Base-by-base conservation (phyloP, 352 stramenopile genomes). In the Phytophthora pseudosyringae region DNA sequence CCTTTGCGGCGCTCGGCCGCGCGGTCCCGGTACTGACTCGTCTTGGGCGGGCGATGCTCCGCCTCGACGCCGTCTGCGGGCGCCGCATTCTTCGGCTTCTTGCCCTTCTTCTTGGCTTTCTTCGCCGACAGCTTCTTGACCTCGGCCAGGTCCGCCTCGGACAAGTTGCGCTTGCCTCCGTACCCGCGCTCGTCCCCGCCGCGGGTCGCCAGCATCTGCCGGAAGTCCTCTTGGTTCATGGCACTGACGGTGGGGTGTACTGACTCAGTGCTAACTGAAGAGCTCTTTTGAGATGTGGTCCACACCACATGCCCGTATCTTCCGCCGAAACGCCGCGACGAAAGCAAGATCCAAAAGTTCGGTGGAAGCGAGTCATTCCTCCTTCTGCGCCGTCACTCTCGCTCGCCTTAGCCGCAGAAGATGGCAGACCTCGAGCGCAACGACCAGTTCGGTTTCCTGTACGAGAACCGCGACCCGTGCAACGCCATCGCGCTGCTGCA, bases 191-290 rank as follows among this genome's bases (percentile, higher is more conserved):
- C 47, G 25, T 45, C 50, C 21, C 40, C 54, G 41, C 44, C 64
- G 31, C 71, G 63, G 11, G 53, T 71, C 36, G 71, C 63, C 33
- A 94, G 48, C 63, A 94, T 57, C 52, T 80, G 73, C 44, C 85
- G 73, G 57, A 94, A 94, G 75, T 91, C 85, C 59, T 89, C 80
- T 65, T 94, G 85, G 64, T 90, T 89, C 83, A 92, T 92, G 40
- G 13, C 21, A 21, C 21, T 21, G 21, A 21, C 21, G 21, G 21
- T n/a, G n/a, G n/a, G n/a, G n/a, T 21, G 21, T 21, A 21, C 2
- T 21, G 21, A 21, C 21, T 21, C 21, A 21, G 21, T 21, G 2
- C 21, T 21, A 21, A 21, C 21, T 21, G 21, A 21, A 2, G 21
- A 21, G 2, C 21, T 21, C 21, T 21, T 21, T 21, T 21, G 1